Evolutionary conservation across 805 yeast genomes (phyloP).

Genomic region (Saccharomycopsis sp.): DNA sequence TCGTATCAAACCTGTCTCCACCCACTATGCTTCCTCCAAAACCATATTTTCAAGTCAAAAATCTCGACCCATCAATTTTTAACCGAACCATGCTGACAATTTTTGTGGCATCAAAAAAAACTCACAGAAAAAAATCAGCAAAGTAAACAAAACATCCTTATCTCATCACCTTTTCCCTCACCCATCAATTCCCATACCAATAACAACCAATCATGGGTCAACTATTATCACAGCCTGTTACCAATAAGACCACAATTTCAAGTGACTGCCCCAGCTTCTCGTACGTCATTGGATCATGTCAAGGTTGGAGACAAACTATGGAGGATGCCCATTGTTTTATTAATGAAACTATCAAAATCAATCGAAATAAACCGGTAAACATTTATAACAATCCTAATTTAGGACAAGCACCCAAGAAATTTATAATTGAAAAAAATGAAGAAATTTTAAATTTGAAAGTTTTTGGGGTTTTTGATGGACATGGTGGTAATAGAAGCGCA

Average conservation of each 20-base stretch:
- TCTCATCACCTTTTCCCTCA: too few species aligned
- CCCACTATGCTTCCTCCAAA: too few species aligned
- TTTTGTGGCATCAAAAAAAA: too few species aligned
- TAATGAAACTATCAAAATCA: constrained; percentile 13
- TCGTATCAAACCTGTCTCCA: too few species aligned
- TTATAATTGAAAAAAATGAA: constrained; percentile 17
- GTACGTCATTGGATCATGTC: constrained; percentile 26
- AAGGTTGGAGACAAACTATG: constrained; percentile 98
- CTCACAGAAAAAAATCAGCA: too few species aligned
- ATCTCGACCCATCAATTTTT: too few species aligned
- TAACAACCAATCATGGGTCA: too few species aligned
- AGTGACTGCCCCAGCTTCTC: constrained; percentile 9
- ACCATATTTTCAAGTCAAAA: too few species aligned
- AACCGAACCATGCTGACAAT: too few species aligned
- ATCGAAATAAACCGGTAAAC: constrained; percentile 8
- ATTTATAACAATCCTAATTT: constrained; percentile 10
- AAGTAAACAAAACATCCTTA: too few species aligned
- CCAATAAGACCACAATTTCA: constrained; percentile 35
- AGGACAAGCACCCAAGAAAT: constrained; percentile 3
- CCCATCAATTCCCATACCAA: too few species aligned
- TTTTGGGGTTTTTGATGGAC: constrained; percentile 76
- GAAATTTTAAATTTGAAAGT: constrained; percentile 25
- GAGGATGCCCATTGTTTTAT: constrained; percentile 88
- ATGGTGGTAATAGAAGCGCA: constrained; percentile 63
- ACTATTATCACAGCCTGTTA: constrained; percentile 86